Conservation (phyloP, 2,329 filamentous ascomycete genomes). For the Scortechinia acanthostroma region DNA sequence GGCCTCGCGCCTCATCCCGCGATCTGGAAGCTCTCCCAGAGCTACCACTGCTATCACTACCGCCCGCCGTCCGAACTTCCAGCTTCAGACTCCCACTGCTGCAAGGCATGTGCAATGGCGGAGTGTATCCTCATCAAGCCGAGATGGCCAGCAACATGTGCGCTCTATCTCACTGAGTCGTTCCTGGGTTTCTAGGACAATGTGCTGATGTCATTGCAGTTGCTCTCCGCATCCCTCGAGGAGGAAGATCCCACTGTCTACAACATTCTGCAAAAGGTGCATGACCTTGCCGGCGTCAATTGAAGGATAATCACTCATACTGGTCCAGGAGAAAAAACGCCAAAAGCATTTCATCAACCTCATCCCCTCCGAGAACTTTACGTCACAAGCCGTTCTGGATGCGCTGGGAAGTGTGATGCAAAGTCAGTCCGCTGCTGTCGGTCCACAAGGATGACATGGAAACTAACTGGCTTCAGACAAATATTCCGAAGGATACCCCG, state of each 20-base stretch:
- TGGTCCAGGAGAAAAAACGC: slow-evolving; percentile 76
- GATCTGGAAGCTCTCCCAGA: slow-evolving; percentile 17
- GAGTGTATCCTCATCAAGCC: slow-evolving; percentile 23
- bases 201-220: slow-evolving; percentile 21
- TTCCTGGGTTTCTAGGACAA: not conserved
- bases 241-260: slow-evolving; percentile 53
- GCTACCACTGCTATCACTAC: slow-evolving; percentile 4
- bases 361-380: slow-evolving; percentile 93
- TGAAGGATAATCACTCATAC: too few species aligned
- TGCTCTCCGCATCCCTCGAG: slow-evolving; percentile 50
- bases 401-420: slow-evolving; percentile 91
- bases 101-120: slow-evolving; percentile 22
- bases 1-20: slow-evolving; percentile 18
- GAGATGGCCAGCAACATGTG: slow-evolving; percentile 30
- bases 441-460: slow-evolving; percentile 4
- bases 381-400: slow-evolving; percentile 84
- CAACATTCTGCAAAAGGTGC: slow-evolving; percentile 53
- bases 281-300: slow-evolving; percentile 5
- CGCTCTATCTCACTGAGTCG: slow-evolving; percentile 4
- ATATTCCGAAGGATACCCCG: slow-evolving; percentile 96
- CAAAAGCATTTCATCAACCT: slow-evolving; percentile 99
- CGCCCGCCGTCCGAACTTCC: not conserved
- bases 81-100: slow-evolving; percentile 9
- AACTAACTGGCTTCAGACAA: slow-evolving; percentile 59
- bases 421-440: slow-evolving; percentile 42